Base-by-base conservation (phyloP, 2,329 filamentous ascomycete genomes). In the Cucurbitaria berberidis region DNA sequence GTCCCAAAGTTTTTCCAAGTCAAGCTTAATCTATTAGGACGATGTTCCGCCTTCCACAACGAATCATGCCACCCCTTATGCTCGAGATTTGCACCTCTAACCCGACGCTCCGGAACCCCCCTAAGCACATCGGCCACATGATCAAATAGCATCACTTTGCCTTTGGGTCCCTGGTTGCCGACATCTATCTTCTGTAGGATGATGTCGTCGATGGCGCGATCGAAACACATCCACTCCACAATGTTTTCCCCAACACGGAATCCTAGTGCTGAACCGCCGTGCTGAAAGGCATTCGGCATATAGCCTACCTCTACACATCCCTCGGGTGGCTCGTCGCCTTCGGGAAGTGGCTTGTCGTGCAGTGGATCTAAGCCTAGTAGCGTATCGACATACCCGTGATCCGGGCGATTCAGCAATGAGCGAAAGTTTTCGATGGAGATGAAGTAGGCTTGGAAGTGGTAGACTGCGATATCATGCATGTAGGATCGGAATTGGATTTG, bases 41-140 rank as follows among this genome's bases (percentile, higher is more conserved):
- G 36, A 78, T 77, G 45, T 71, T 70, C 51, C 10, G 62, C 64
- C 13, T 29, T 32, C 29, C 36, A 24, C 44, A 70, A 24, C 1
- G 51, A 51, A 7, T 53, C 53, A 19, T 51, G 59, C 62, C 65
- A 68, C 5, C 43, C 48, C 11, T 45, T 60, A 44, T 68, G 62
- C 49, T 70, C 68, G 1, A 21, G 32, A 41, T 62, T 48, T 11
- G 56, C 53, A 0, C 48, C 53, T 29, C 48, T 44, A 1, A 50
- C 50, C 19, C 53, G 44, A 9, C 22, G 43, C 5, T 19, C 24
- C 16, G 0, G 41, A 10, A 48, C 35, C 1, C 57, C 60, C 39
- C 60, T 63, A 10, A 48, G 44, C 1, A 62, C 7, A 8, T 36
- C 40, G 0, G 53, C 68, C 1, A 70, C 68, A 18, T 49, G 43